These are phyloP conservation scores for Neoascochyta sp. DNA, from an alignment of 2,329 filamentous ascomycete species.

Conservation along the genomic window DNA sequence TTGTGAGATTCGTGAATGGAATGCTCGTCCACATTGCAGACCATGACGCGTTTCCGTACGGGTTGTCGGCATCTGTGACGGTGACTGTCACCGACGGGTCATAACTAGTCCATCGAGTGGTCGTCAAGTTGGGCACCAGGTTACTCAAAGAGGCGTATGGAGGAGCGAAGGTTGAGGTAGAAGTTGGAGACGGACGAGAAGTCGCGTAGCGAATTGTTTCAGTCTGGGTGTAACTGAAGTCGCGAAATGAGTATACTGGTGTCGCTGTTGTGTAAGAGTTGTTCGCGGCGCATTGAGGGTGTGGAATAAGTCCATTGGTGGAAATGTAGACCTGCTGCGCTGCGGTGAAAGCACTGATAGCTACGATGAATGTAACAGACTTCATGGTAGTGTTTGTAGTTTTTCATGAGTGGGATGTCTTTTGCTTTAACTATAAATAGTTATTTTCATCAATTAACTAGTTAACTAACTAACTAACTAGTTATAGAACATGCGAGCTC, in stretches of 20 bases:
- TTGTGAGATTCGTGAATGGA: conserved; percentile 37
- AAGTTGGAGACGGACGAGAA: conserved; percentile 30
- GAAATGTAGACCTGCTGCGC: conserved; percentile 40
- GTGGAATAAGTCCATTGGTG: conserved; percentile 23
- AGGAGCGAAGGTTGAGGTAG: conserved; percentile 36
- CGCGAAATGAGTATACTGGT: conserved; percentile 30
- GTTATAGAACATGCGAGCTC: too few species aligned
- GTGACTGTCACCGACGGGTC: conserved; percentile 33
- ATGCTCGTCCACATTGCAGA: conserved; percentile 37
- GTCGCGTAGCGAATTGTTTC: conserved; percentile 41
- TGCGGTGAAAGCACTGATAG: conserved; percentile 6
- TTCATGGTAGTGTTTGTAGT: conserved; percentile 12
- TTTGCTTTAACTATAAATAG: too few species aligned
- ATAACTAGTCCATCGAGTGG: conserved; percentile 45
- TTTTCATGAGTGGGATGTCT: too few species aligned
- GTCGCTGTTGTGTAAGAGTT: conserved; percentile 22
- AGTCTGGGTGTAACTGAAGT: conserved; percentile 39
- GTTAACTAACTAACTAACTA: too few species aligned
- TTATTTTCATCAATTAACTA: too few species aligned
- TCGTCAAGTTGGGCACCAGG: conserved; percentile 36
- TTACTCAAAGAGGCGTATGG: conserved; percentile 34
- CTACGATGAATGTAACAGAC: conserved; percentile 8
- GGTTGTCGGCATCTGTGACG: conserved; percentile 33
- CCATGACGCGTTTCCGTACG: conserved; percentile 43
- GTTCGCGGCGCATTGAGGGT: conserved; percentile 27